These are phyloP conservation scores for Myxozyma neotropica DNA, from an alignment of 805 yeast species.

Conservation along the genomic window DNA sequence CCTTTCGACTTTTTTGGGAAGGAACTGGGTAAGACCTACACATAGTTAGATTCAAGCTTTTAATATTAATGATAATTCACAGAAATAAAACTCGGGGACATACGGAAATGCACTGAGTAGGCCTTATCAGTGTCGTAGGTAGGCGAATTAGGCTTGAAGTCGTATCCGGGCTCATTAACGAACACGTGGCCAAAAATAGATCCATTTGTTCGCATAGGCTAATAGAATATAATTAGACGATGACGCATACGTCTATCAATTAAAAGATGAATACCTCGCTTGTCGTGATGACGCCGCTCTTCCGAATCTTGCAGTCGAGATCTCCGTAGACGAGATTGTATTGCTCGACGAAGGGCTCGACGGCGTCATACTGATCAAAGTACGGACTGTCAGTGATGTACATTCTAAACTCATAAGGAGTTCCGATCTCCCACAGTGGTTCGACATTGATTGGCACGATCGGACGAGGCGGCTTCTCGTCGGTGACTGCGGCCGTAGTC, in stretches of 20 bases:
- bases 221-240: background rate
- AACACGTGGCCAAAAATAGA: conserved; percentile 44
- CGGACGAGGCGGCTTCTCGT: conserved; percentile 6
- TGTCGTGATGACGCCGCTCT: conserved; percentile 1
- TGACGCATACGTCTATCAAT: background rate
- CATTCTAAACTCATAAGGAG: conserved; percentile 25
- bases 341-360: conserved; percentile 18
- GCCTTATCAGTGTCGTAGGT: conserved; percentile 33
- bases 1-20: conserved; percentile 39
- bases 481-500: conserved; percentile 2
- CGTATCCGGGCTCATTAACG: conserved; percentile 33
- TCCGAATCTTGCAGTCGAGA: conserved; percentile 1
- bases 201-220: conserved; percentile 39
- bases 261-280: conserved; percentile 9
- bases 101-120: conserved; percentile 27
- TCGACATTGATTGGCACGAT: conserved; percentile 18
- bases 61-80: too few relatives aligned
- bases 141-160: conserved; percentile 24
- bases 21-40: conserved; percentile 39
- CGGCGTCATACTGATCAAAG: conserved; percentile 19
- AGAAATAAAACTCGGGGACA: background rate
- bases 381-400: conserved; percentile 22
- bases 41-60: conserved; percentile 23
- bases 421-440: conserved; percentile 31
- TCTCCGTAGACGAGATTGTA: conserved; percentile 19